These are phyloP conservation scores for Saccharomycopsis lassenensis DNA, from an alignment of 805 yeast genomes.

Conservation along the genomic window DNA sequence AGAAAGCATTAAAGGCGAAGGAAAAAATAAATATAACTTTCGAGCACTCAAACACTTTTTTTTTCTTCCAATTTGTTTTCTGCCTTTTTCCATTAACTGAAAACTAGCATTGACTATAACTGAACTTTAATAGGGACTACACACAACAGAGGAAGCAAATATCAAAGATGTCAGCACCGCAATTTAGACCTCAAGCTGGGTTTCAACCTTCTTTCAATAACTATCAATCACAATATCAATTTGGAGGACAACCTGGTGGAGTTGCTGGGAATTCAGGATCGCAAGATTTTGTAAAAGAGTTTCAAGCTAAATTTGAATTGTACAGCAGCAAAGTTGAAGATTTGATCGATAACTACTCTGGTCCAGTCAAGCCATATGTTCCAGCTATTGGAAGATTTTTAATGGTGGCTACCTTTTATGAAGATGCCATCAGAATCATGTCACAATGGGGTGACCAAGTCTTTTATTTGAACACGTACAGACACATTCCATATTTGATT, in stretches of 20 bases:
- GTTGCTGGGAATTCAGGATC: not conserved
- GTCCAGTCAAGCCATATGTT: conserved; percentile 57
- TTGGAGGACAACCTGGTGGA: too few relatives aligned
- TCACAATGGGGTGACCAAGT: conserved; percentile 91
- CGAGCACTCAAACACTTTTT: too few relatives aligned
- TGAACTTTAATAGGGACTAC: too few relatives aligned
- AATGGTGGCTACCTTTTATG: conserved; percentile 88
- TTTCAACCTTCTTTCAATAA: conserved; percentile 16
- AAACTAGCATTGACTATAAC: too few relatives aligned
- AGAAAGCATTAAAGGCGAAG: too few relatives aligned
- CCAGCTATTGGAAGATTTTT: conserved; percentile 84
- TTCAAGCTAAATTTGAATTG: conserved; percentile 34
- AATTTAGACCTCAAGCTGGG: too few relatives aligned
- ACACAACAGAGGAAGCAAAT: too few relatives aligned
- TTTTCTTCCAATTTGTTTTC: too few relatives aligned
- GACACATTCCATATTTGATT: conserved; percentile 68
- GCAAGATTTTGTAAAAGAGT: conserved; percentile 6
- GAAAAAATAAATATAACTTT: too few relatives aligned
- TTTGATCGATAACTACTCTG: conserved; percentile 36
- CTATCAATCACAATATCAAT: conserved; percentile 17
- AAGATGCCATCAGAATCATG: conserved; percentile 74
- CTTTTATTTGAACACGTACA: conserved; percentile 66
- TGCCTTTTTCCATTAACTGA: too few relatives aligned
- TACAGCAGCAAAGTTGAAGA: conserved; percentile 45
- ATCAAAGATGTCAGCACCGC: too few relatives aligned